phyloP scores from a whole-genome alignment of 2,329 filamentous ascomycete genomes.

The Cryphonectria nitschkei region DNA sequence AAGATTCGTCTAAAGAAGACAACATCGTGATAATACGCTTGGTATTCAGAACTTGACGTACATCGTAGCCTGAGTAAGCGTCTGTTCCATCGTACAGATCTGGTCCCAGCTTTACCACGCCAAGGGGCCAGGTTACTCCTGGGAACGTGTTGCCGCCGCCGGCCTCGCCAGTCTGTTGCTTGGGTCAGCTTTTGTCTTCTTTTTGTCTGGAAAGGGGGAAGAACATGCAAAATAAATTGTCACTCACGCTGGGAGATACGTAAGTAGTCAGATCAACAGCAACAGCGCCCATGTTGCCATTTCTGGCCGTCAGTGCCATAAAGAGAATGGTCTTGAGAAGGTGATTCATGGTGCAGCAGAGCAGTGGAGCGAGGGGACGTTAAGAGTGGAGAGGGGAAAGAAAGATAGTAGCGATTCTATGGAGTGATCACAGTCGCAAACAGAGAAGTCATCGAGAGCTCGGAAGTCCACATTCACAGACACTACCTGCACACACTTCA shows the following conservation, averaged over 20 bases:
- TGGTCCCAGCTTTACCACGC: slow-evolving; percentile 55
- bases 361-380: neutral
- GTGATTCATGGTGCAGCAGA: neutral
- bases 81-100: slow-evolving; percentile 53
- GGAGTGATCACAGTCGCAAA: neutral
- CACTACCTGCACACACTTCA: neutral
- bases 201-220: too few species aligned
- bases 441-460: neutral
- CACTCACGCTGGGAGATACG: slow-evolving; percentile 38
- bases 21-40: neutral
- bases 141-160: slow-evolving; percentile 55
- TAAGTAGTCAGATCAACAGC: slow-evolving; percentile 38
- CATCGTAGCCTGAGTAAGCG: slow-evolving; percentile 56
- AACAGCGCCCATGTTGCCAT: neutral
- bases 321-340: neutral
- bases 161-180: slow-evolving; percentile 48
- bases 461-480: neutral
- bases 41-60: neutral
- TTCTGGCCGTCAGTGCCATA: neutral
- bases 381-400: too few species aligned
- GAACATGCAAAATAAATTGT: neutral
- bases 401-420: neutral
- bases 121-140: slow-evolving; percentile 51
- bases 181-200: slow-evolving; percentile 14
- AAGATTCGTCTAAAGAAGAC: neutral